Evolutionary conservation across 306 rosid species (phyloP).

Genomic region (Cicer cuneatum): DNA sequence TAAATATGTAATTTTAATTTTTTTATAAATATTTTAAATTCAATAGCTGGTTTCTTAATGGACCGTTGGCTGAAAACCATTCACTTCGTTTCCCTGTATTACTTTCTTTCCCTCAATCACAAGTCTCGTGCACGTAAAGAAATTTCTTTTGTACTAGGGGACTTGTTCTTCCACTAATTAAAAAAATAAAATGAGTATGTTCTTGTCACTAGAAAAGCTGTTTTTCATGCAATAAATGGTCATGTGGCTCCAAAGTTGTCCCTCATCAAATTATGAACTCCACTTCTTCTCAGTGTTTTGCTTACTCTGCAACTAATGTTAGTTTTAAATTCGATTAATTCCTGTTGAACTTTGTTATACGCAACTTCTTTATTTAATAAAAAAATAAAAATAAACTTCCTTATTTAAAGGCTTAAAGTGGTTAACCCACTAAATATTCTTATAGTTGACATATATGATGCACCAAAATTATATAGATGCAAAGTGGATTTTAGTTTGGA

Average conservation of each 20-base stretch:
- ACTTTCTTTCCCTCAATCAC: background rate
- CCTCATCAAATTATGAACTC: background rate
- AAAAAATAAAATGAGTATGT: background rate
- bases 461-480: too few species aligned
- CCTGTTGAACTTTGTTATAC: background rate
- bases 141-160: background rate
- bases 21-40: too few species aligned
- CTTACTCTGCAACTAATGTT: background rate
- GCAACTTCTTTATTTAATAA: background rate
- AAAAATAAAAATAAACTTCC: too few species aligned
- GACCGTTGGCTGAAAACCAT: too few species aligned
- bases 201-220: background rate
- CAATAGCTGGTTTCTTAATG: too few species aligned
- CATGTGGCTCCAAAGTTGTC: background rate
- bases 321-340: background rate
- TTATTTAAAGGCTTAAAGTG: too few species aligned
- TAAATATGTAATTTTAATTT: too few species aligned
- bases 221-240: background rate
- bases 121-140: slow-evolving; percentile 15
- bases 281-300: background rate
- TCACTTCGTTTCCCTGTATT: background rate
- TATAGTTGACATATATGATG: too few species aligned
- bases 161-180: background rate
- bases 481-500: too few species aligned
- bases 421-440: too few species aligned